Evolutionary conservation across 2,329 filamentous ascomycete species (phyloP), one percentile per base, ranked within the genome.

Genomic region (Biscogniauxia marginata): DNA sequence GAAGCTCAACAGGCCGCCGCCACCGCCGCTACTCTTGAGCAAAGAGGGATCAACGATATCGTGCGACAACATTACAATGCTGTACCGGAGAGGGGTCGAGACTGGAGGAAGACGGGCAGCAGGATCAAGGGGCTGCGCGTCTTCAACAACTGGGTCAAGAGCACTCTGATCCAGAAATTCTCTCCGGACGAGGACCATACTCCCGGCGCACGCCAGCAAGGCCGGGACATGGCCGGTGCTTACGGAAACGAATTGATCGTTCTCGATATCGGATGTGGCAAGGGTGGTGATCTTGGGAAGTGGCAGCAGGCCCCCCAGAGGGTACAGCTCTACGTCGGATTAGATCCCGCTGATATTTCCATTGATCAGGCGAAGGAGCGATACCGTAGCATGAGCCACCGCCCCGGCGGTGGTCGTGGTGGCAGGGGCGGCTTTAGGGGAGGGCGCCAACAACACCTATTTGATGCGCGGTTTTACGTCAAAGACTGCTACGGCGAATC

Each of bases 91-190:
- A 85, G 93, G 24, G 95, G 95, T 11, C 86, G 93, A 53, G 92
- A 97, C 68, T 99, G 95, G 93, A 86, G 95, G 50, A 91, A 89
- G 71, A 96, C 91, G 6, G 92, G 96, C 68, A 96, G 90, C 73
- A 89, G 90, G 67, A 99, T 99, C 78, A 96, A 96, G 76, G 95
- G 95, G 0, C 78, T 99, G 52, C 86, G 95, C 52, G 91, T 89
- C 64, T 95, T 96, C 79, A 99, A 99, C 77, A 99, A 99, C 74
- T 99, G 95, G 95, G 84, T 99, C 75, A 99, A 99, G 80, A 96
- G 91, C 70, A 93, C 90, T 50, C 85, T 98, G 65, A 98, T 99
- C 64, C 93, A 98, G 71, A 97, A 96, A 71, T 98, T 97, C 75
- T 91, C 91, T 4, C 89, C 90, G 0, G 86, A 88, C 62, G 89